Percentiles rank a stretch among this genome's conserved stretches.
Evolutionary conservation across 2,329 filamentous ascomycete species (phyloP).

Genomic region (Claviceps sp.): DNA sequence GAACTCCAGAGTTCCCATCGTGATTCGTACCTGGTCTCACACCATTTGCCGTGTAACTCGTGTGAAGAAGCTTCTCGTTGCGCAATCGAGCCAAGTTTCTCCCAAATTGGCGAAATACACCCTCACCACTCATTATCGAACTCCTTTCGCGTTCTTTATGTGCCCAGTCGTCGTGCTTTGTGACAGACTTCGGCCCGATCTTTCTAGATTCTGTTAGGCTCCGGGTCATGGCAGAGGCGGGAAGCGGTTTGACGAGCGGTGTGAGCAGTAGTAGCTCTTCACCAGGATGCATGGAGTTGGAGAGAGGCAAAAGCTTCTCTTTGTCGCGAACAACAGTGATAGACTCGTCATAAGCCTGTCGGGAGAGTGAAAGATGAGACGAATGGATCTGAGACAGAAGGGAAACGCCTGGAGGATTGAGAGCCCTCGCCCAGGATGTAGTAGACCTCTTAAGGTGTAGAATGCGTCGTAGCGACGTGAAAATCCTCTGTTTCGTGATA

Average conservation of each 20-base stretch:
- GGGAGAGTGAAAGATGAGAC: conserved; percentile 67
- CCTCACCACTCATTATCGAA: conserved; percentile 77
- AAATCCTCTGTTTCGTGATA: conserved; percentile 66
- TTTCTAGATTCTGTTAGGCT: conserved; percentile 45
- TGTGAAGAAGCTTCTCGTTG: conserved; percentile 78
- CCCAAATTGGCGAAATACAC: conserved; percentile 82
- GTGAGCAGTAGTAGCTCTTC: conserved; percentile 86
- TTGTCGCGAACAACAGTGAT: conserved; percentile 89
- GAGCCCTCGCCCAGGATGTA: conserved; percentile 79
- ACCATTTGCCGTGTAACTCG: conserved; percentile 88
- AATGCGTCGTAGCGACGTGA: conserved; percentile 66
- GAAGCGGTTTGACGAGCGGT: conserved; percentile 81
- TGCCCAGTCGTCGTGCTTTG: conserved; percentile 39
- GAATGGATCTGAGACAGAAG: conserved; percentile 71
- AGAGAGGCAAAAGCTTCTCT: conserved; percentile 69
- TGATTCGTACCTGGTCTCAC: conserved; percentile 52
- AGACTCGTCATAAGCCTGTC: conserved; percentile 77
- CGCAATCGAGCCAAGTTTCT: conserved; percentile 75
- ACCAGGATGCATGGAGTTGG: conserved; percentile 65
- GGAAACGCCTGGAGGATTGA: conserved; percentile 71
- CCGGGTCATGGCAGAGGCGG: conserved; percentile 72
- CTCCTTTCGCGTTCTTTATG: conserved; percentile 44
- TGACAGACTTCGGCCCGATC: conserved; percentile 19
- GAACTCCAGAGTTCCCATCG: neutral
- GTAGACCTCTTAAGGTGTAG: conserved; percentile 70